Conservation (phyloP, 2,329 filamentous ascomycete species). For the Exutisphaerella laricina region DNA sequence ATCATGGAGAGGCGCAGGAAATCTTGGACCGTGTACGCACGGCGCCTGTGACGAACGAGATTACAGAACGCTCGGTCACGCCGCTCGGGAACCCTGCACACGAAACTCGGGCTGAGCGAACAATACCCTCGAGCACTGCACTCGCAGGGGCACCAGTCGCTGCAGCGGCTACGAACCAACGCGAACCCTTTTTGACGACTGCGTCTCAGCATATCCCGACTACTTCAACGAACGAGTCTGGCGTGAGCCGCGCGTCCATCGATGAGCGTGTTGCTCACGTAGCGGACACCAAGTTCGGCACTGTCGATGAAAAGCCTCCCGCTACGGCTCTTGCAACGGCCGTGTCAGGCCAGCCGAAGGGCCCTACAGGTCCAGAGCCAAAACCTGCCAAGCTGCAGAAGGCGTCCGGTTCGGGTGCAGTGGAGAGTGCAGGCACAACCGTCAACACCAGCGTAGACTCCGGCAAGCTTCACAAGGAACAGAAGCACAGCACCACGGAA, state of each 20-base stretch:
- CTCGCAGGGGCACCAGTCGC: not conserved
- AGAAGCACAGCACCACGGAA: not conserved
- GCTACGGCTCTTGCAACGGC: not conserved
- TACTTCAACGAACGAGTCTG: not conserved
- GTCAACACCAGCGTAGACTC: not conserved
- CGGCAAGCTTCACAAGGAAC: constrained; percentile 1
- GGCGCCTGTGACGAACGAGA: not conserved
- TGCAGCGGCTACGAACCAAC: not conserved
- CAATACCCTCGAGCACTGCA: not conserved
- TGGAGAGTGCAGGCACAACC: not conserved
- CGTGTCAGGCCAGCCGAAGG: constrained; percentile 1
- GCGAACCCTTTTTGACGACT: not conserved
- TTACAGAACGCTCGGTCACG: not conserved
- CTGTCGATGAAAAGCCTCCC: constrained; percentile 1
- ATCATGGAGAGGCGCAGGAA: not conserved
- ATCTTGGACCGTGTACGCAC: not conserved
- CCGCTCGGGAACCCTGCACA: not conserved
- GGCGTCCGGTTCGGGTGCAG: not conserved
- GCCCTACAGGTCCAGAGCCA: not conserved
- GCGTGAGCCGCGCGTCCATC: not conserved
- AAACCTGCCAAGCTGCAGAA: constrained; percentile 7
- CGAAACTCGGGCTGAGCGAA: not conserved
- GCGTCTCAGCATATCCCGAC: not conserved
- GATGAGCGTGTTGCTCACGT: constrained; percentile 1
- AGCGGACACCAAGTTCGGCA: constrained; percentile 1